Conservation (phyloP, 192 early-diverging fungal genomes). For the Coemansia sp. region DNA sequence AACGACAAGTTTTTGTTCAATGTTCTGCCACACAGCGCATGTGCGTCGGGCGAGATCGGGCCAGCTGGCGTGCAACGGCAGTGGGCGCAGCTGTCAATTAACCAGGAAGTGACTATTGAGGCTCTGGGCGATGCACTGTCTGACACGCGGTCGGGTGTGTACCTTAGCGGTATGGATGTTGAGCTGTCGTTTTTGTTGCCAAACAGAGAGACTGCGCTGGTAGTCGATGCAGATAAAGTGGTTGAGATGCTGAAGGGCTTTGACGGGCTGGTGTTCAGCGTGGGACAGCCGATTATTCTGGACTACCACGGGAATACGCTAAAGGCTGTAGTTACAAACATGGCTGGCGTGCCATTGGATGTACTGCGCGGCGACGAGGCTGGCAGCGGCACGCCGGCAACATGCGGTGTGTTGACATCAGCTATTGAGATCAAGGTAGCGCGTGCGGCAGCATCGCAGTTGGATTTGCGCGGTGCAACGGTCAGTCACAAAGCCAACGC, state of each 20-base stretch:
- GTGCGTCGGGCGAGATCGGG: conserved; percentile 31
- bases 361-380: conserved; percentile 31
- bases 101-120: conserved; percentile 59
- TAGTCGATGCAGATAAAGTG: conserved; percentile 76
- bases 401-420: conserved; percentile 68
- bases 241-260: conserved; percentile 55
- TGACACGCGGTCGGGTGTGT: conserved; percentile 48
- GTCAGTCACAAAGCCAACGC: conserved; percentile 64
- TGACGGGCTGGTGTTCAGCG: conserved; percentile 77
- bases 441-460: conserved; percentile 69
- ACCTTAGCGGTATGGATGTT: conserved; percentile 53
- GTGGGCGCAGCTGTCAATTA: conserved; percentile 58
- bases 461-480: conserved; percentile 69
- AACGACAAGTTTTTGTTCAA: conserved; percentile 82
- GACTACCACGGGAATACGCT: conserved; percentile 82
- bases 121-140: conserved; percentile 49
- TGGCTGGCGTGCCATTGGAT: conserved; percentile 51
- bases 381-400: conserved; percentile 11
- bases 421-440: conserved; percentile 70
- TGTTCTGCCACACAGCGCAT: conserved; percentile 43
- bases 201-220: conserved; percentile 54
- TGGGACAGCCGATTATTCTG: conserved; percentile 74
- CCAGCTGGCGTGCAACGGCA: conserved; percentile 43
- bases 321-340: conserved; percentile 32
- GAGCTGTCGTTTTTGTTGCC: conserved; percentile 63